These are phyloP conservation scores for Diaporthe ilicicola DNA, from an alignment of 2,329 filamentous ascomycete genomes.

Conservation along the genomic window DNA sequence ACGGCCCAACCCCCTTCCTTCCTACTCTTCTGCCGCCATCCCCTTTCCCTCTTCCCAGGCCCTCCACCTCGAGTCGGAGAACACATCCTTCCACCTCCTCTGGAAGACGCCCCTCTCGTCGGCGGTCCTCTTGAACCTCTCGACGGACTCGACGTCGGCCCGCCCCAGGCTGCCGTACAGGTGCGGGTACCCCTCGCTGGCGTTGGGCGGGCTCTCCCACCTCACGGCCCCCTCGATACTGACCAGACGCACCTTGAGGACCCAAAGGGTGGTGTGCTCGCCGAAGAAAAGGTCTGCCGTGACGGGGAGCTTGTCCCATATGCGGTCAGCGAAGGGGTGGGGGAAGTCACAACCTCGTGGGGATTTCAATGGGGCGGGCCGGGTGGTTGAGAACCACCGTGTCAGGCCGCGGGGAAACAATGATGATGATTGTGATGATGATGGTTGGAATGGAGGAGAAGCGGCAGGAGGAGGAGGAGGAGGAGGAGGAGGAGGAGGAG, in stretches of 20 bases:
- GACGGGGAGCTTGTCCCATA: constrained; percentile 48
- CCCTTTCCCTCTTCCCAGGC: constrained; percentile 39
- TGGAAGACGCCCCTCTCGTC: constrained; percentile 41
- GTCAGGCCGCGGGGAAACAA: background rate
- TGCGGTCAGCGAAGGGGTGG: background rate
- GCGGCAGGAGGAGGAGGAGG: background rate
- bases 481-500: background rate
- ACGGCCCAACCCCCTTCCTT: too few relatives aligned
- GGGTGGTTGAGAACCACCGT: background rate
- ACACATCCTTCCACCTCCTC: constrained; percentile 53
- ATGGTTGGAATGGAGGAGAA: background rate
- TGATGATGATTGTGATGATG: background rate
- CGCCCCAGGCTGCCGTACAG: constrained; percentile 66
- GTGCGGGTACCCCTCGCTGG: constrained; percentile 62
- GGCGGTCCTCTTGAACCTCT: constrained; percentile 55
- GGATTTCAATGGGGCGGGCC: background rate
- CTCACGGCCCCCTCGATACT: constrained; percentile 54
- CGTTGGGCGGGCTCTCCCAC: constrained; percentile 58
- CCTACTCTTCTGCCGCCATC: background rate
- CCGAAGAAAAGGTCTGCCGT: constrained; percentile 57
- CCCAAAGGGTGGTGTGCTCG: constrained; percentile 50
- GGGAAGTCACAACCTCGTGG: background rate
- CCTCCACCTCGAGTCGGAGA: constrained; percentile 53
- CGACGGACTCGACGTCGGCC: constrained; percentile 56
- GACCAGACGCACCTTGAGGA: constrained; percentile 62